Evolutionary conservation across 305 asterid genomes (phyloP).

Genomic region (Salvia sclarea): DNA sequence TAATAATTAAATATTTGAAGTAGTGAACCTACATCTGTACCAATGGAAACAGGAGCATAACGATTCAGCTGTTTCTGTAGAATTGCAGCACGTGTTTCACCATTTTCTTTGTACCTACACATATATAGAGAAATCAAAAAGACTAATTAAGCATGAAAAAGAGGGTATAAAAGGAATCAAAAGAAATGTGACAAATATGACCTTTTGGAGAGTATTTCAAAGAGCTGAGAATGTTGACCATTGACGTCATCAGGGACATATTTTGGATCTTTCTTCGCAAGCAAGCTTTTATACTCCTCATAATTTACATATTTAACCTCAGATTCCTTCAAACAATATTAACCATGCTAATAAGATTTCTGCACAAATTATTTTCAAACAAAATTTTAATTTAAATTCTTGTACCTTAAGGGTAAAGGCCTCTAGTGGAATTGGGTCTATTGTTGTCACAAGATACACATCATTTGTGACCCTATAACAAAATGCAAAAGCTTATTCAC

Average conservation of each 20-base stretch:
- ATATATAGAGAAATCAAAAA: too few species aligned
- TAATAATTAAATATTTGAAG: conserved; percentile 12
- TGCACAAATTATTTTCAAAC: too few species aligned
- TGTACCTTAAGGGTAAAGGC: conserved; percentile 99
- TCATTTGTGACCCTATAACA: conserved; percentile 78
- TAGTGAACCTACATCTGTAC: conserved; percentile 95
- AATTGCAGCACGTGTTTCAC: conserved; percentile 54
- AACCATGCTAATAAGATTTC: conserved; percentile 24
- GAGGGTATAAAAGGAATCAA: conserved; percentile 18
- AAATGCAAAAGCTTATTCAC: conserved; percentile 31
- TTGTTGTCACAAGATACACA: conserved; percentile 87
- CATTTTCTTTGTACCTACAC: conserved; percentile 72
- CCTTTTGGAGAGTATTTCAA: conserved; percentile 80
- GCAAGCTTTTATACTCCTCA: conserved; percentile 74
- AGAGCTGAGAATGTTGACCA: conserved; percentile 71
- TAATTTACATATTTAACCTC: conserved; percentile 84
- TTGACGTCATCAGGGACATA: conserved; percentile 78
- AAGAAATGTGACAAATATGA: conserved; percentile 30
- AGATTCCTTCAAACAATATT: conserved; percentile 76
- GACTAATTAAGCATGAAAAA: too few species aligned
- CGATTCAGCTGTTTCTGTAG: conserved; percentile 81
- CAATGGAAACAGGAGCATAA: conserved; percentile 76
- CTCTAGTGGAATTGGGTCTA: conserved; percentile 89
- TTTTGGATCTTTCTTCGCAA: conserved; percentile 72
- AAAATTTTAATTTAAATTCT: too few species aligned